Conservation (phyloP, 495 filamentous ascomycete genomes). For the Aeminium ludgeri region DNA sequence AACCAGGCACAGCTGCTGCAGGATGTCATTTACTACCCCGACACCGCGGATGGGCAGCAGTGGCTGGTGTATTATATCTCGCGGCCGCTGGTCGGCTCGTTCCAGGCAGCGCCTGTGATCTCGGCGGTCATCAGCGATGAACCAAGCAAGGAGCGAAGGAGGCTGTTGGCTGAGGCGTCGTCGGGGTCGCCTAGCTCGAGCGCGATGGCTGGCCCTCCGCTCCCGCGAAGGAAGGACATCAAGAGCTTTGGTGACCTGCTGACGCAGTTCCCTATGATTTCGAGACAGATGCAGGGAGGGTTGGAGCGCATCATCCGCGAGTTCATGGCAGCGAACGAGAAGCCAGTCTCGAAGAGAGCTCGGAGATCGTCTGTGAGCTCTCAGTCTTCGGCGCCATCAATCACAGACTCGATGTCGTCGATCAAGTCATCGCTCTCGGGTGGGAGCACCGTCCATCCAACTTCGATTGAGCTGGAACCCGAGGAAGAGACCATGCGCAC, state of each 20-base stretch:
- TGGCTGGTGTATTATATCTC: slow-evolving; percentile 98
- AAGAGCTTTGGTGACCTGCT: slow-evolving; percentile 80
- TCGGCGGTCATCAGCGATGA: slow-evolving; percentile 19
- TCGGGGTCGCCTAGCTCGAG: slow-evolving; percentile 12
- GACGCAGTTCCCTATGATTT: slow-evolving; percentile 89
- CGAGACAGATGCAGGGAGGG: slow-evolving; percentile 86
- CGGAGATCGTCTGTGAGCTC: slow-evolving; percentile 26
- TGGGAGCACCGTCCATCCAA: slow-evolving; percentile 15
- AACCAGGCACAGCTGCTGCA: slow-evolving; percentile 78
- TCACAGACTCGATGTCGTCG: slow-evolving; percentile 16
- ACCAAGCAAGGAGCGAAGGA: slow-evolving; percentile 14
- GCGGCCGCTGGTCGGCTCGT: slow-evolving; percentile 69
- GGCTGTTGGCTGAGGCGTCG: slow-evolving; percentile 10
- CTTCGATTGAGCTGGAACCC: slow-evolving; percentile 42
- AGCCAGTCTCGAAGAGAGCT: slow-evolving; percentile 62
- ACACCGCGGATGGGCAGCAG: slow-evolving; percentile 63
- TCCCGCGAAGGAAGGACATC: slow-evolving; percentile 69
- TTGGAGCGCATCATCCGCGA: slow-evolving; percentile 81
- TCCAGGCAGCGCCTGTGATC: slow-evolving; percentile 42
- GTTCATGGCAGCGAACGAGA: slow-evolving; percentile 71
- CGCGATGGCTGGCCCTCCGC: slow-evolving; percentile 4
- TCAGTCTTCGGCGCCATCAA: slow-evolving; percentile 15
- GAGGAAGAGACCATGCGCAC: slow-evolving; percentile 77
- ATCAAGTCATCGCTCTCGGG: slow-evolving; percentile 16
- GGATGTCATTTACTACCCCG: slow-evolving; percentile 76